Base-by-base conservation (phyloP, 768 basidiomycete species). In the Gelatoporia subvermispora region DNA sequence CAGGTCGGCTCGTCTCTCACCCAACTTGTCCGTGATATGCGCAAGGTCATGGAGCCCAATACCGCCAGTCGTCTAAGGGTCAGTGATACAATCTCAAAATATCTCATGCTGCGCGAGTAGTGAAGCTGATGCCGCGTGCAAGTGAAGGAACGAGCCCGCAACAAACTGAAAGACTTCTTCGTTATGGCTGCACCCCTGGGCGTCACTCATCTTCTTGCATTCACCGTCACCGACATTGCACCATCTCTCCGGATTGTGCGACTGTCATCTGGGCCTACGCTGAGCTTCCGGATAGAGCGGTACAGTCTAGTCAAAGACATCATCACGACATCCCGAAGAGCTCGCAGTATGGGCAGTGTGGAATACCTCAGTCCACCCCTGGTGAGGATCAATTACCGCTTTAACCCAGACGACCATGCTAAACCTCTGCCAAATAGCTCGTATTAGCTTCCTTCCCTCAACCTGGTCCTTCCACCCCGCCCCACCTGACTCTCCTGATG, bases 1-100 rank as follows among this genome's bases (percentile, higher is more conserved):
- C 82, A 85, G 49, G 93, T 98, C 24, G 95, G 96, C 17, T 74
- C 78, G 42, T 92, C 91, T 8, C 72, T 97, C 48, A 70, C 83
- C 4, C 90, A 93, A 61, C 85, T 99, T 34, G 94, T 97, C 17
- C 79, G 89, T 48, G 95, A 99, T 69, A 72, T 96, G 61, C 76
- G 96, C 60, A 89, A 90, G 67, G 90, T 96, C 51, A 91, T 99
- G 90, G 96, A 99, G 65, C 96, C 96, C 51, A 92, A 97, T 61
- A 99, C 96, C 13, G 96, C 95, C 17, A 85, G 84, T 53, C 78
- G 96, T 43, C 76, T 99, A n/a, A 84, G 73, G 69, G 94, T 95
- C 53, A 55, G 72, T 71, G 28, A 22, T 28, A n/a, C 10, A 8
- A 8, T 20, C 8, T 22, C 18, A 0, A 15, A 11, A 4, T 18